Evolutionary conservation across 1,284 basidiomycete species (phyloP), one percentile per base, ranked within the genome.

Genomic region (Golubevia pallescens): DNA sequence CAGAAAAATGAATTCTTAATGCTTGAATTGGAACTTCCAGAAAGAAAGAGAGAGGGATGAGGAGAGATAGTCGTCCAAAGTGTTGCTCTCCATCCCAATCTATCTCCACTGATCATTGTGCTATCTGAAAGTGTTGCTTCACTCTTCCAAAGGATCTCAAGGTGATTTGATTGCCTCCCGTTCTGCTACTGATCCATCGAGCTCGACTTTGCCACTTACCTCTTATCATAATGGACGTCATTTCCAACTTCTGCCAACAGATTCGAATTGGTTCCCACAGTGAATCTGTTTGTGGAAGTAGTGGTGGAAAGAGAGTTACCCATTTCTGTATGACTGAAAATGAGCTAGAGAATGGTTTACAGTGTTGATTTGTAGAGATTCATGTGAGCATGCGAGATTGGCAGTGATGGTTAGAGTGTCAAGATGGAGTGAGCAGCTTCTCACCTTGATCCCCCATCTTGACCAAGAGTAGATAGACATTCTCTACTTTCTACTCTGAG

Each of bases 171-270:
- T 10, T 62, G 19, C 10, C 59, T 52, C 13, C n/a, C 13, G 21
- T 23, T 61, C 13, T 62, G 58, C 62, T 21, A 7, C 24, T n/a
- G 61, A 5, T 28, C 16, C 7, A 62, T 14, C 6, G 61, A 8
- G 6, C 5, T 32, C 59, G 5, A 13, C 51, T 38, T 19, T 20
- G 10, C 23, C 14, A 48, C 67, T 67, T 64, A 69, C 67, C 68
- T 75, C 60, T 71, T 71, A 61, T 81, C 78, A 58, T 81, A 81
- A 58, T 81, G 78, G 48, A 81, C 72, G 55, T 81, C 77, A 59
- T 71, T 68, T 58, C 76, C 78, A 7, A 79, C 65, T 62, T 81
- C 78, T 8, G 69, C 70, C 42, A 81, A 68, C 13, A 80, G 71
- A 60, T 73, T 79, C 3, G 5, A 4, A 10, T 38, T 38, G 10